Evolutionary conservation across 176 grass and related monocot species (phyloP).

Genomic region (Thinopyrum elongatum): DNA sequence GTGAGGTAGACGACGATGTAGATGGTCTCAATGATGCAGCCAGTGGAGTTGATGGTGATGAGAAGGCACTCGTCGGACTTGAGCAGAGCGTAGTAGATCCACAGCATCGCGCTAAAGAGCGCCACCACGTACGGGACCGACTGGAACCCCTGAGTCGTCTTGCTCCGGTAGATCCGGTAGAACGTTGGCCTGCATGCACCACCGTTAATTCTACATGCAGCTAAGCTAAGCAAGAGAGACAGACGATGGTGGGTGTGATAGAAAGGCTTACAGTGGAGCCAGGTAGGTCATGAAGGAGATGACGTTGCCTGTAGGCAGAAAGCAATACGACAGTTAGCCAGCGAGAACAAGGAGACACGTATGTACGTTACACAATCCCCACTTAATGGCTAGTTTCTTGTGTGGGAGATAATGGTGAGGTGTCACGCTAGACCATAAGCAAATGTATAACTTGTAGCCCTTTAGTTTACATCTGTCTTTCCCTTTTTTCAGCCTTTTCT

Average conservation of each 20-base stretch:
- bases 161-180: conserved; percentile 68
- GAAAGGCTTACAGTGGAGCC: conserved; percentile 62
- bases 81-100: conserved; percentile 87
- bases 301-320: conserved; percentile 54
- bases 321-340: not conserved
- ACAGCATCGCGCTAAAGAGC: conserved; percentile 79
- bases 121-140: conserved; percentile 87
- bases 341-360: too few relatives aligned
- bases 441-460: too few relatives aligned
- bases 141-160: conserved; percentile 79
- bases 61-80: conserved; percentile 56
- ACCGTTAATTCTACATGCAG: too few relatives aligned
- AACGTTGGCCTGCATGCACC: conserved; percentile 60
- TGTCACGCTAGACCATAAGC: too few relatives aligned
- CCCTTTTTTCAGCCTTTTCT: too few relatives aligned
- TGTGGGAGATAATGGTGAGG: too few relatives aligned
- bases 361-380: too few relatives aligned
- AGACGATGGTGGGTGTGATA: not conserved
- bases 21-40: conserved; percentile 80
- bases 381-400: too few relatives aligned
- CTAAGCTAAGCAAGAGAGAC: not conserved
- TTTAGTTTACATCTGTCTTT: too few relatives aligned
- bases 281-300: conserved; percentile 84
- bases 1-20: conserved; percentile 66
- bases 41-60: conserved; percentile 71